Conservation (phyloP, 257 asterid genomes). For the Perilla frutescens region DNA sequence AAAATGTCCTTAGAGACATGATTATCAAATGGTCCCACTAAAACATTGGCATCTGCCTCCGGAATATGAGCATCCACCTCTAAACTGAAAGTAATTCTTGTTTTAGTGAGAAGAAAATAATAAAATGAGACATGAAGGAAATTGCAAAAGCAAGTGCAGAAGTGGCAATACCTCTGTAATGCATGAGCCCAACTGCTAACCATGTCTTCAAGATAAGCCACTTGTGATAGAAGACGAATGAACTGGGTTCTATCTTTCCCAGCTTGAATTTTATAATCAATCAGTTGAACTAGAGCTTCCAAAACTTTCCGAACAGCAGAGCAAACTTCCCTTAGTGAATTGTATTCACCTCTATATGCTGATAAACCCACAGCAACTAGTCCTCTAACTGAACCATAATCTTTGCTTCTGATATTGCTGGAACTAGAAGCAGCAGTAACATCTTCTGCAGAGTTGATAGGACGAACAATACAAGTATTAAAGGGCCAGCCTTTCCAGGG, state of each 20-base stretch:
- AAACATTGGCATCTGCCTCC: constrained; percentile 43
- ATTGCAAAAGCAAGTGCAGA: constrained; percentile 20
- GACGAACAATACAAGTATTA: constrained; percentile 85
- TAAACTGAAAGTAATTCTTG: constrained; percentile 57
- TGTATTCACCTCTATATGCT: constrained; percentile 83
- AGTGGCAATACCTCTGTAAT: constrained; percentile 67
- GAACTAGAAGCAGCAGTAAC: constrained; percentile 50
- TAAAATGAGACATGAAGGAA: constrained; percentile 12
- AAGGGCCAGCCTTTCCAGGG: constrained; percentile 98
- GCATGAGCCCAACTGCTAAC: constrained; percentile 79
- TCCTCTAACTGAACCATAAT: constrained; percentile 73
- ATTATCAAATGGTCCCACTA: constrained; percentile 33
- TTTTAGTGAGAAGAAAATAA: constrained; percentile 34
- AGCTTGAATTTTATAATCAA: constrained; percentile 74
- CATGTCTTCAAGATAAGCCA: constrained; percentile 94
- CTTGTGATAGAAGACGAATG: constrained; percentile 78
- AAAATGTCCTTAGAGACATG: constrained; percentile 37
- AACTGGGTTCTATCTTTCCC: constrained; percentile 80
- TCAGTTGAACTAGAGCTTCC: constrained; percentile 65
- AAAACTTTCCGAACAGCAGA: constrained; percentile 76
- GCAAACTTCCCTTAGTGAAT: constrained; percentile 71
- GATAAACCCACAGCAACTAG: constrained; percentile 89
- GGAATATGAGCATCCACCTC: constrained; percentile 63
- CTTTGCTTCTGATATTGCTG: constrained; percentile 53
- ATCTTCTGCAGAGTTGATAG: constrained; percentile 53